Evolutionary conservation across 495 filamentous ascomycete species (phyloP), one percentile per base, ranked within the genome.

Genomic region (Usnea hakonensis): DNA sequence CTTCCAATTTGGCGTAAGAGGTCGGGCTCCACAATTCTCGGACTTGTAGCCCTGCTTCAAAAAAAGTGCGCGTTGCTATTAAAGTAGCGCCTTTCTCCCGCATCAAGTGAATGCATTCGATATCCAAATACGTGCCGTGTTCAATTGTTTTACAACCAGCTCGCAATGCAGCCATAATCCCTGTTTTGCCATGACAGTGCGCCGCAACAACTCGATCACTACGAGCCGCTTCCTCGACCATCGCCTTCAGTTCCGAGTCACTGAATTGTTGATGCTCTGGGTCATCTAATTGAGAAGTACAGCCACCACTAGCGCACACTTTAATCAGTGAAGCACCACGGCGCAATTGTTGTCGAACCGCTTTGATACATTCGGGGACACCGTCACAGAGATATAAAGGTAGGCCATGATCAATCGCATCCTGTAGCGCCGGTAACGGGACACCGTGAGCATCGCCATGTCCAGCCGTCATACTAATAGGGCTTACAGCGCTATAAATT

Each of bases 301-400:
- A 77, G 16, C 81, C 80, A 38, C 81, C 81, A 11, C 73, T 77
- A 1, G 78, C 74, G 35, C 73, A 69, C n/a, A 83, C 65, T 67
- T 83, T 83, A 69, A 83, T 80, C 28, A 77, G 71, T 23, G 69
- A 70, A 17, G 79, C 80, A 7, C 81, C 81, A 16, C 75, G 71
- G 0, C 80, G 77, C 37, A 83, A 73, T 67, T 79, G 73, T 64
- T 75, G 63, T 3, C 81, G 72, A 21, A 83, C 79, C 10, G 74
- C 77, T 9, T 69, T 68, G 30, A 75, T 63, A 52, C 78, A 81
- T 56, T 78, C 80, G 0, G 76, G 70, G 0, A 79, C 74, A 8
- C 81, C 81, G 52, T 83, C 80, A 23, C 73, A 74, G 7, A 81
- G 57, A 36, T 66, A 37, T 14, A 69, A 41, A 2, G 69, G 70